Conservation (phyloP, 108 stramenopile species). For the Cylindrotheca fusiformis region DNA sequence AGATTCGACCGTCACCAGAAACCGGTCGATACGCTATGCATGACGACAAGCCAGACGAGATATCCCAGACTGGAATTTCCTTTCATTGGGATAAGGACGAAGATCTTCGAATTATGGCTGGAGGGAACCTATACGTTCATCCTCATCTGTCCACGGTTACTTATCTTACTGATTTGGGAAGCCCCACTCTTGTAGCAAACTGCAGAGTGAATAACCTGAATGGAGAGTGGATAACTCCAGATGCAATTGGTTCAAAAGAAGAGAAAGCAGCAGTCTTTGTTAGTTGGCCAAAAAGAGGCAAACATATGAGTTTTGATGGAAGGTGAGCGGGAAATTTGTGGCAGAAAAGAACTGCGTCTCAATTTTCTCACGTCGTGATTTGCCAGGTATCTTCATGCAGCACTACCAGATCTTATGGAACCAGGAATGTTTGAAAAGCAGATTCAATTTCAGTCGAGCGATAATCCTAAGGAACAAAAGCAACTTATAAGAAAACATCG, state of each 20-base stretch:
- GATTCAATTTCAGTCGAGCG: slow-evolving; percentile 7
- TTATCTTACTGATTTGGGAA: slow-evolving; percentile 69
- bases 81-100: slow-evolving; percentile 91
- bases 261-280: slow-evolving; percentile 36
- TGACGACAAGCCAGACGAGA: slow-evolving; percentile 25
- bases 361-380: too few relatives aligned
- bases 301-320: slow-evolving; percentile 84
- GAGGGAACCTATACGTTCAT: slow-evolving; percentile 71
- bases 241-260: not conserved
- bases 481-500: slow-evolving; percentile 25
- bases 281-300: slow-evolving; percentile 68
- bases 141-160: slow-evolving; percentile 85
- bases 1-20: slow-evolving; percentile 68
- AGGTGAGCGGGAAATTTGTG: too few relatives aligned
- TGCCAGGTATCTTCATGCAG: slow-evolving; percentile 65
- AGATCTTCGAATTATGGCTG: slow-evolving; percentile 66
- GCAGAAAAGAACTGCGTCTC: too few relatives aligned
- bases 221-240: slow-evolving; percentile 48
- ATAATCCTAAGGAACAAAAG: slow-evolving; percentile 1
- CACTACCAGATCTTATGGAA: slow-evolving; percentile 64
- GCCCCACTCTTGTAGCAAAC: slow-evolving; percentile 62
- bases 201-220: slow-evolving; percentile 52
- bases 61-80: slow-evolving; percentile 52
- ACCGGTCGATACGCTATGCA: slow-evolving; percentile 45
- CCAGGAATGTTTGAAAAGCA: slow-evolving; percentile 51